Conservation (phyloP, 1,284 basidiomycete species). For the Cutaneotrichosporon cavernicola region DNA sequence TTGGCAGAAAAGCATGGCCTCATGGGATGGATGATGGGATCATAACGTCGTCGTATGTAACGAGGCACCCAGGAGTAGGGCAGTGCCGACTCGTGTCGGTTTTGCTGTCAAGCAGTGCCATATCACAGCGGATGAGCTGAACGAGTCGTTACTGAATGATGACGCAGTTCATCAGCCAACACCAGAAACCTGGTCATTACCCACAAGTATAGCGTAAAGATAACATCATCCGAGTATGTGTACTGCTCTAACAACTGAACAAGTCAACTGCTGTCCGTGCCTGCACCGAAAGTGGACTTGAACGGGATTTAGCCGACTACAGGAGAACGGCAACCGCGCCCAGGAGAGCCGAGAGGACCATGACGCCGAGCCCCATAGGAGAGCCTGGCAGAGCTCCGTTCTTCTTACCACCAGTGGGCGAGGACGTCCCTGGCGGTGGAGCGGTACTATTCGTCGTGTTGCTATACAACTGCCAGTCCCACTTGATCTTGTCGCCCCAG, state of each 20-base stretch:
- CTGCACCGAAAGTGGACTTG: background rate
- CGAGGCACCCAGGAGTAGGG: too few species aligned
- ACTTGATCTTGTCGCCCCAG: constrained; percentile 39
- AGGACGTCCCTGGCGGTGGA: background rate
- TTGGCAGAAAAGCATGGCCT: too few species aligned
- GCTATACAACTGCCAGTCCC: constrained; percentile 44
- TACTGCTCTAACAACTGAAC: background rate
- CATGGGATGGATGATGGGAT: too few species aligned
- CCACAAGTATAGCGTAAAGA: too few species aligned
- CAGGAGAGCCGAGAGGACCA: background rate
- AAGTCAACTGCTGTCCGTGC: background rate
- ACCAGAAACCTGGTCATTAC: too few species aligned
- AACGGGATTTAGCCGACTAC: background rate
- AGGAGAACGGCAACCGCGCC: background rate
- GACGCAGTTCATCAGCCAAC: too few species aligned
- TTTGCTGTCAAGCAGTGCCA: too few species aligned
- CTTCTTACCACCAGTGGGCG: background rate
- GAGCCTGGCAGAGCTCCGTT: background rate
- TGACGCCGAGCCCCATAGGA: background rate
- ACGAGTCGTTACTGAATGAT: too few species aligned
- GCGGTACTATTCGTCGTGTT: constrained; percentile 7
- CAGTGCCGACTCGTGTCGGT: too few species aligned
- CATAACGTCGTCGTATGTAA: too few species aligned
- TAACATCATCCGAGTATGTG: too few species aligned
- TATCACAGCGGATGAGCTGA: too few species aligned